phyloP scores from a whole-genome alignment of 768 basidiomycete species.

The Tricholoma saponaceum region DNA sequence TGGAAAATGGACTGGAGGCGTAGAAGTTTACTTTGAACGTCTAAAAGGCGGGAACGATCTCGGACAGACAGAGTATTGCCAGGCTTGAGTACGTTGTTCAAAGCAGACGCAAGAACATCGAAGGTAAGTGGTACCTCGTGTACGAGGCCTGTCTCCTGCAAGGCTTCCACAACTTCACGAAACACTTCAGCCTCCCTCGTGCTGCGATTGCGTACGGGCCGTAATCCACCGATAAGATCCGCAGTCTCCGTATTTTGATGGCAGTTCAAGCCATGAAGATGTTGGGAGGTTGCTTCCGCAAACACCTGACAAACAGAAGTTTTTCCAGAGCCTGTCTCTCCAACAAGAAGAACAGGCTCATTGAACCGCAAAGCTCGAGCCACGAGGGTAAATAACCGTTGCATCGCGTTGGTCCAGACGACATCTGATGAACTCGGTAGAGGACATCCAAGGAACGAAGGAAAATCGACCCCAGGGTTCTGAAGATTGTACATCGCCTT shows the following conservation, averaged over 20 bases:
- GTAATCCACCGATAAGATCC: constrained; percentile 90
- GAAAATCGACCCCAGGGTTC: constrained; percentile 34
- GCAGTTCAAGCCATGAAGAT: constrained; percentile 79
- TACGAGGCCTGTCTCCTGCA: constrained; percentile 38
- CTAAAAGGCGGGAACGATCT: constrained; percentile 29
- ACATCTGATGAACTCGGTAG: constrained; percentile 47
- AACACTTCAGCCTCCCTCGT: constrained; percentile 47
- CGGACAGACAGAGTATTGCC: constrained; percentile 23
- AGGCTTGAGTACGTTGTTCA: constrained; percentile 26
- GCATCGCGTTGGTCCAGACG: constrained; percentile 94
- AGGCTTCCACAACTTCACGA: constrained; percentile 35
- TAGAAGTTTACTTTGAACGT: constrained; percentile 40
- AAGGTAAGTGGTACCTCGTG: constrained; percentile 16
- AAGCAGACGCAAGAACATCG: constrained; percentile 21
- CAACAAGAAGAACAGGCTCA: constrained; percentile 93
- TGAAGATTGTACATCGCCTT: constrained; percentile 59
- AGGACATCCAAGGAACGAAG: constrained; percentile 51
- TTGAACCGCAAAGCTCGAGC: constrained; percentile 84
- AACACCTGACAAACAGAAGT: constrained; percentile 94
- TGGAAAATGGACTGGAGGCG: constrained; percentile 80
- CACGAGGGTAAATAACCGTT: constrained; percentile 79
- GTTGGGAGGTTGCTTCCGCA: constrained; percentile 59
- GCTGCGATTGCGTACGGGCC: constrained; percentile 79
- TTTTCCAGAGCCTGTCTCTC: constrained; percentile 96
- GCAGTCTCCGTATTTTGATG: constrained; percentile 99